Base-by-base conservation (phyloP, 768 basidiomycete species). In the Rubroboletus satanas region DNA sequence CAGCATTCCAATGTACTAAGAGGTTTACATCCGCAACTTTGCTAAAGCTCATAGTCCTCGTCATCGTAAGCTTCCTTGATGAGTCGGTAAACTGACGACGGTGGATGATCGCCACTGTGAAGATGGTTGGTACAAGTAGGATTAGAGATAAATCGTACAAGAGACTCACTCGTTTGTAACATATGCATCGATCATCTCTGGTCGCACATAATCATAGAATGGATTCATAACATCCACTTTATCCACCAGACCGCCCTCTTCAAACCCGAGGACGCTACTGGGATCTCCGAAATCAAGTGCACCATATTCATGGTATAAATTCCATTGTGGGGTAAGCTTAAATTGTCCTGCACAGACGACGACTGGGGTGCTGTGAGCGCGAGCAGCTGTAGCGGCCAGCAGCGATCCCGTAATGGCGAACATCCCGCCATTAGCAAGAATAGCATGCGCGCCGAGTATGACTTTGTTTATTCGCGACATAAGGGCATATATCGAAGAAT, bases 381-480 rank as follows among this genome's bases (percentile, higher is more conserved):
- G 84, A 35, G 95, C 95, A 45, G 94, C 93, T 23, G 88, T 83
- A 4, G 90, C 92, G 2, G 87, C 90, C 41, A 94, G 77, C 17
- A 93, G 79, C 2, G 92, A 88, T 18, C 95, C 95, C 0, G 89
- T 81, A 42, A 90, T 81, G 15, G 91, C 89, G 70, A 96, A 94
- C 81, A 98, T 88, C 14, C 95, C 94, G 14, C 97, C 97, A 66
- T 98, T 96, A 26, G 96, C 95, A 47, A 97, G 85, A 64, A 98
- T 88, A n/a, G 90, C 86, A 71, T 98, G 96, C 11, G 94, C 89
- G 29, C 94, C 93, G 44, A 99, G 79, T 55, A 99, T 84, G 62
- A 98, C 88, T 73, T 99, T 99, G 75, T 94, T 96, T 57, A 96
- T 90, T 56, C 96, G 85, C 5, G 97, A 96, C 85, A 98, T 92